These are phyloP conservation scores for Pleurotus sapidus DNA, from an alignment of 768 basidiomycete genomes.

Conservation along the genomic window DNA sequence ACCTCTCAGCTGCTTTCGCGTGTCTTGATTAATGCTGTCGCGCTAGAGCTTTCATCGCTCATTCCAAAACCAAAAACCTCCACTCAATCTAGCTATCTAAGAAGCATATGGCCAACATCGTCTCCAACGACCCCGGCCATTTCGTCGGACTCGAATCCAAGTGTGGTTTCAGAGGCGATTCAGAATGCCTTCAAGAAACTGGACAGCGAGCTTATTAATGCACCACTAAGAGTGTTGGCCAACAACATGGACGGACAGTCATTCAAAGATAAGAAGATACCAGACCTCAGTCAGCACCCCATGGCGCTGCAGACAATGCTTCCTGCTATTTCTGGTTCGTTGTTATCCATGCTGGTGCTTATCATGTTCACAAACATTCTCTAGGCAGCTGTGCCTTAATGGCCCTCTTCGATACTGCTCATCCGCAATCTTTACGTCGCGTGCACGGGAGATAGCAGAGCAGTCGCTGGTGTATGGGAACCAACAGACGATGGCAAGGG, in stretches of 20 bases:
- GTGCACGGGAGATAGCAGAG: slow-evolving; percentile 90
- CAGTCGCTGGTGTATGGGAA: slow-evolving; percentile 93
- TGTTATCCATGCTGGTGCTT: slow-evolving; percentile 7
- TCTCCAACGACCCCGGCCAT: slow-evolving; percentile 12
- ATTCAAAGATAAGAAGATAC: slow-evolving; percentile 48
- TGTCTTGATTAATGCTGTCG: slow-evolving; percentile 81
- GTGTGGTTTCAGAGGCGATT: slow-evolving; percentile 61
- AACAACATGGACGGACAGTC: slow-evolving; percentile 50
- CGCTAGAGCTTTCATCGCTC: slow-evolving; percentile 66
- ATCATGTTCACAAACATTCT: slow-evolving; percentile 12
- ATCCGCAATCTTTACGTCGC: slow-evolving; percentile 86
- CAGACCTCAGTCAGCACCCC: slow-evolving; percentile 70
- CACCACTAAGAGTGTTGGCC: slow-evolving; percentile 72
- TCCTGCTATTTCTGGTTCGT: slow-evolving; percentile 74
- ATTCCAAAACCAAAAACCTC: slow-evolving; percentile 30
- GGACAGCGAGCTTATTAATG: slow-evolving; percentile 80
- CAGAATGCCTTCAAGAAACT: slow-evolving; percentile 75
- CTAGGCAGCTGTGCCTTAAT: slow-evolving; percentile 89
- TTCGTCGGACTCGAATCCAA: slow-evolving; percentile 31
- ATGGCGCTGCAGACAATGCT: slow-evolving; percentile 69
- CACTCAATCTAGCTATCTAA: slow-evolving; percentile 27
- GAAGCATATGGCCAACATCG: slow-evolving; percentile 32
- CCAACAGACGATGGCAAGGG: slow-evolving; percentile 64
- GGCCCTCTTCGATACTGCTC: slow-evolving; percentile 82
- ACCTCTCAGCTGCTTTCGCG: slow-evolving; percentile 85